Evolutionary conservation across 352 stramenopile species (phyloP), one percentile per base, ranked within the genome.

Genomic region (Globisporangium polare): DNA sequence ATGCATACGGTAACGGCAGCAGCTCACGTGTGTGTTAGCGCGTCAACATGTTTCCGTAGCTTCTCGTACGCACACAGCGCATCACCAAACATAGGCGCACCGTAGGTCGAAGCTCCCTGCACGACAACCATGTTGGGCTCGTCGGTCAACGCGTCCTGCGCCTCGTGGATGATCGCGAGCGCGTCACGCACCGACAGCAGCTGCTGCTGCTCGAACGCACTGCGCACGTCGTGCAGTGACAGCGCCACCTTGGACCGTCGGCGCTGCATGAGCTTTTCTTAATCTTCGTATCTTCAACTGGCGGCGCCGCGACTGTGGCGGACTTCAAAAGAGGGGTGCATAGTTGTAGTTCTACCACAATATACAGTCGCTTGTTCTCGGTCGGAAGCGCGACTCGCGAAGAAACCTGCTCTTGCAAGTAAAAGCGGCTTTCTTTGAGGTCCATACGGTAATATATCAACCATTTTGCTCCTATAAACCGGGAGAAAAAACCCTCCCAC

Each of bases 101-200:
- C 71, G 33, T 74, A 77, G 41, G 69, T 71, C 26, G 65, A 58
- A 5, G 60, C 54, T 10, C 58, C 63, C 33, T 71, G 54, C 45
- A 92, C 75, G 7, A 49, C 35, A 18, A 92, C 83, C 42, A 86
- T 68, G 54, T 92, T 92, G 27, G 63, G 71, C 60, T 94, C 83
- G 8, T 67, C 57, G 41, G 71, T 66, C 71, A 94, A 77, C 12
- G 83, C 18, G 37, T 78, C 73, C 62, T 91, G 83, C 43, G 80
- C 79, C 37, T 84, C 75, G 39, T 92, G 78, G 58, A 94, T 87
- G 51, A 94, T 66, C 15, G 41, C 58, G 18, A 92, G 72, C 27
- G 80, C 71, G 51, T 87, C 77, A 17, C 75, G 72, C 20, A 90
- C 74, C 0, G 78, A 61, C n/a, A 92, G 72, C 52, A 68, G 50